Percentiles rank a stretch among this genome's conserved stretches.
Evolutionary conservation across 1,284 basidiomycete genomes (phyloP).

Genomic region (Hypsizygus ulmarius): DNA sequence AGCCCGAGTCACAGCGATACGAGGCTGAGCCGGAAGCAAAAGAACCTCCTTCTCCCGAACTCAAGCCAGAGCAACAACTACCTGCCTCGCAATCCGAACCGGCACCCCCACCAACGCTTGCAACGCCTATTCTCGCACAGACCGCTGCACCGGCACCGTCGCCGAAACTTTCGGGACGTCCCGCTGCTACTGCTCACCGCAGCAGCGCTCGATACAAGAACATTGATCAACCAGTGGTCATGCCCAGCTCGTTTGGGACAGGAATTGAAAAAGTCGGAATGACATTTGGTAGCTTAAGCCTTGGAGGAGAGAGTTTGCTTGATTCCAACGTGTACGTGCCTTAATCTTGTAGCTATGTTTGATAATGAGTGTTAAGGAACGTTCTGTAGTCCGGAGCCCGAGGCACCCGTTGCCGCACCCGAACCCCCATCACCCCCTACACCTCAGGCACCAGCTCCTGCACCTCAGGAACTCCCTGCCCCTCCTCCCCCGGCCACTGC

Average conservation of each 20-base stretch:
- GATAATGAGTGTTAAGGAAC: not conserved
- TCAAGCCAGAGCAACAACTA: conserved; percentile 16
- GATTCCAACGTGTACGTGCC: conserved; percentile 47
- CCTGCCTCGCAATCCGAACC: conserved; percentile 27
- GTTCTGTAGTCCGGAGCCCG: conserved; percentile 29
- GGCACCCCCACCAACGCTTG: conserved; percentile 25
- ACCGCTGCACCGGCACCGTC: conserved; percentile 38
- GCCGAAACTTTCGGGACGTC: conserved; percentile 41
- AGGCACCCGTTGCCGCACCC: conserved; percentile 21
- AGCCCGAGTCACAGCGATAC: conserved; percentile 21
- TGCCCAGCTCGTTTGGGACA: conserved; percentile 63
- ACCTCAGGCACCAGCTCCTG: conserved; percentile 24
- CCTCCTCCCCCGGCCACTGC: conserved; percentile 37
- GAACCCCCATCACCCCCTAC: conserved; percentile 21
- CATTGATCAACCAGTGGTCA: conserved; percentile 71
- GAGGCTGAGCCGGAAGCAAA: conserved; percentile 34
- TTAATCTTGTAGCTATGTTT: conserved; percentile 12
- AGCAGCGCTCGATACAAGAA: conserved; percentile 61
- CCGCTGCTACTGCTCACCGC: conserved; percentile 50
- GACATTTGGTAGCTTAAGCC: conserved; percentile 78
- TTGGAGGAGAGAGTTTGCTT: conserved; percentile 59
- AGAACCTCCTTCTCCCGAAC: conserved; percentile 27
- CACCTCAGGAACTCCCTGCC: conserved; percentile 28
- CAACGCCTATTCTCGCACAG: conserved; percentile 24
- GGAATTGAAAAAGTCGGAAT: conserved; percentile 73